Evolutionary conservation across 805 yeast species (phyloP).

Genomic region (Myxozyma sirexii): DNA sequence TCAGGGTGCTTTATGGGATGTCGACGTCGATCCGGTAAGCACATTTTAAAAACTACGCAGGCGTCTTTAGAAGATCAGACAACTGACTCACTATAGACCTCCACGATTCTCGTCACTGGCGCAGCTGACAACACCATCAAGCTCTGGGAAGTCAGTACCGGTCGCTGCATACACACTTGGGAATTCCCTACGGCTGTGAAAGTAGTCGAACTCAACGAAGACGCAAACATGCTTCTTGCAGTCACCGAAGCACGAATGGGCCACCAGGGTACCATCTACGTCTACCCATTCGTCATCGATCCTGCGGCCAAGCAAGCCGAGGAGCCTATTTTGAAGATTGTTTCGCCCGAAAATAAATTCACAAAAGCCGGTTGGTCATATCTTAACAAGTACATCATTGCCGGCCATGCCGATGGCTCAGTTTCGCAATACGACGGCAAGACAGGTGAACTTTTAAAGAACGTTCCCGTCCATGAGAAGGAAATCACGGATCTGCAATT

Average conservation of each 20-base stretch:
- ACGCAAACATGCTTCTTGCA: conserved; percentile 66
- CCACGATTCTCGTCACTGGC: conserved; percentile 79
- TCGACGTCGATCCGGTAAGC: conserved; percentile 67
- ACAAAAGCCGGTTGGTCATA: conserved; percentile 88
- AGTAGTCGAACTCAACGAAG: conserved; percentile 82
- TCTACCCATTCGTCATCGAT: conserved; percentile 63
- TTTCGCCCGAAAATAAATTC: conserved; percentile 52
- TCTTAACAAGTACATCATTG: conserved; percentile 60
- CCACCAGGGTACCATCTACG: conserved; percentile 69
- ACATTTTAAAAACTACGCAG: not conserved
- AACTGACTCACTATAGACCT: conserved; percentile 40
- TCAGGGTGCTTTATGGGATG: conserved; percentile 92
- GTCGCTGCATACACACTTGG: conserved; percentile 74
- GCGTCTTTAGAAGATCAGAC: not conserved
- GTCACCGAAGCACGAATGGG: conserved; percentile 95
- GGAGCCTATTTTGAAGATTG: conserved; percentile 33
- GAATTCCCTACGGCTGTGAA: conserved; percentile 82
- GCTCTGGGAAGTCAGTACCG: conserved; percentile 81
- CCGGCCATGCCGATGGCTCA: conserved; percentile 86
- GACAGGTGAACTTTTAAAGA: conserved; percentile 68
- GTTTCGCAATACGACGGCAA: conserved; percentile 76
- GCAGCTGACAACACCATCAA: conserved; percentile 86
- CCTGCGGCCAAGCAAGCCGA: conserved; percentile 40
- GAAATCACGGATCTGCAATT: conserved; percentile 85
- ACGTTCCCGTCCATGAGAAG: conserved; percentile 71